These are phyloP conservation scores for Colletotrichum horii DNA, from an alignment of 2,329 filamentous ascomycete genomes.

Conservation along the genomic window DNA sequence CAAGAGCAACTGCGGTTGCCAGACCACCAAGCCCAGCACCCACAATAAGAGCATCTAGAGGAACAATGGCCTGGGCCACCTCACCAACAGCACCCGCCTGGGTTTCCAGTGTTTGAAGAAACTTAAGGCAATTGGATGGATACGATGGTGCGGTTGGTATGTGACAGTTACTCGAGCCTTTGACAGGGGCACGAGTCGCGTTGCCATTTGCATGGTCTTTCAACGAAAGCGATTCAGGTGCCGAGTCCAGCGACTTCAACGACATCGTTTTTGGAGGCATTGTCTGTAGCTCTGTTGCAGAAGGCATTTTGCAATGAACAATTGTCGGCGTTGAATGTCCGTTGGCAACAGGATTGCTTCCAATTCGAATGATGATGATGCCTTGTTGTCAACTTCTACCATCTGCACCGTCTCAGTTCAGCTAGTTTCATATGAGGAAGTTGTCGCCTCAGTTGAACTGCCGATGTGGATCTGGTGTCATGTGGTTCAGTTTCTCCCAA, in stretches of 20 bases:
- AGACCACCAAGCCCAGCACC: constrained; percentile 22
- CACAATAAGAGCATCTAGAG: constrained; percentile 13
- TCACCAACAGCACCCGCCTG: neutral
- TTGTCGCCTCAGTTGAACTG: neutral
- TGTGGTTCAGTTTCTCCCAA: neutral
- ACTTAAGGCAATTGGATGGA: constrained; percentile 18
- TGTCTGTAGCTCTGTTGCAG: neutral
- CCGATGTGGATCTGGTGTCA: neutral
- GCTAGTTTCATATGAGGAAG: neutral
- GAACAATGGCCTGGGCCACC: neutral
- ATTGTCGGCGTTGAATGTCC: neutral
- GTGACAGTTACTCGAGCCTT: neutral
- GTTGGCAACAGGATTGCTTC: neutral
- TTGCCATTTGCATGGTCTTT: neutral
- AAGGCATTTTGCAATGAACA: neutral
- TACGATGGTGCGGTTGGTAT: neutral
- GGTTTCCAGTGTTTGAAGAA: neutral
- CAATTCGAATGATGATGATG: neutral
- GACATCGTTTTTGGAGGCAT: neutral
- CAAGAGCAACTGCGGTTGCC: constrained; percentile 14
- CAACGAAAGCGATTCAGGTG: neutral
- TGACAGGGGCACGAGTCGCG: neutral
- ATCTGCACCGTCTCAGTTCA: neutral
- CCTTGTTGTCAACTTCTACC: neutral
- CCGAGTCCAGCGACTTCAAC: neutral